Conservation (phyloP, 768 basidiomycete genomes). For the Trametes cubensis region DNA sequence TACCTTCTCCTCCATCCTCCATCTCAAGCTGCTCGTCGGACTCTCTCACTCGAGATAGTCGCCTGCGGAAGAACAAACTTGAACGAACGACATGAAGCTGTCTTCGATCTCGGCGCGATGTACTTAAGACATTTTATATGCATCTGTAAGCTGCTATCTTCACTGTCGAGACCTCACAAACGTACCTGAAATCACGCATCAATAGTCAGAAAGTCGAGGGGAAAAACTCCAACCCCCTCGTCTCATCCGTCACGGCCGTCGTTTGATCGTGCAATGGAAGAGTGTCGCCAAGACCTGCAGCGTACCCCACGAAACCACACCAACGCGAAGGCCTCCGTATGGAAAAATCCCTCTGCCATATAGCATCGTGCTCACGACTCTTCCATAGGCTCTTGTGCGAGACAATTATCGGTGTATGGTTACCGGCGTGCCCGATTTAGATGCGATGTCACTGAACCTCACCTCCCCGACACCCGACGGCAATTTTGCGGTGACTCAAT, state of each 20-base stretch:
- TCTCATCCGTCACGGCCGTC: conserved; percentile 7
- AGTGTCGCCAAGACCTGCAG: conserved; percentile 1
- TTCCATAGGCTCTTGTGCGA: conserved; percentile 5
- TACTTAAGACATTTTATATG: conserved; percentile 4
- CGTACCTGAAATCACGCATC: background rate
- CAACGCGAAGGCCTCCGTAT: conserved; percentile 1
- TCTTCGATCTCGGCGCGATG: conserved; percentile 9
- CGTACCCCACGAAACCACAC: conserved; percentile 2
- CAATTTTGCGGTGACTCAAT: background rate
- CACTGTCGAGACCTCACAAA: background rate
- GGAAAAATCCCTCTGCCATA: background rate
- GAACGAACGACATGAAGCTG: background rate
- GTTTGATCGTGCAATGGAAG: conserved; percentile 5
- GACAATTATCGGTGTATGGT: conserved; percentile 11
- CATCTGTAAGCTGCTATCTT: conserved; percentile 4
- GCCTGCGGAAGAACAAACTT: background rate
- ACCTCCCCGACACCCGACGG: background rate
- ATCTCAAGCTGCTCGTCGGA: conserved; percentile 1
- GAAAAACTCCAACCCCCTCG: conserved; percentile 4
- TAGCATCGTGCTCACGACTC: background rate
- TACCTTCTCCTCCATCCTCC: conserved; percentile 10
- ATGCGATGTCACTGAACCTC: background rate
- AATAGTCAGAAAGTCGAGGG: conserved; percentile 6
- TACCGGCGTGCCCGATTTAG: conserved; percentile 3
- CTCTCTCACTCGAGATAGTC: conserved; percentile 1